Evolutionary conservation across 768 basidiomycete genomes (phyloP).

Genomic region (Obba rivulosa): DNA sequence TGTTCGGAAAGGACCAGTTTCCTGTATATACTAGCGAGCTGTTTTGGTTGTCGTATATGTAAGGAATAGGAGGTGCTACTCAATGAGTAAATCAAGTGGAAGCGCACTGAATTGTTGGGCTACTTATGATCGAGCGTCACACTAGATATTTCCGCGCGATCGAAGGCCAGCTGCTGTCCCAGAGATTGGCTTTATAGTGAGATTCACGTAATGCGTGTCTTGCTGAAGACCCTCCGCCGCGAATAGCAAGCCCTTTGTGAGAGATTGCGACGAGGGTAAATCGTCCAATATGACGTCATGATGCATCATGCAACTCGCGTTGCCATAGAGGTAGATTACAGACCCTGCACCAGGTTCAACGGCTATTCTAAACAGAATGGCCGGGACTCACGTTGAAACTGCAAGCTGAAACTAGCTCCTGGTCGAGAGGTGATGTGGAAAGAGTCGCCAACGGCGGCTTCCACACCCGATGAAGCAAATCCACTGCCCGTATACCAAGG

Average conservation of each 20-base stretch:
- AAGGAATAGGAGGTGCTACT: conserved; percentile 12
- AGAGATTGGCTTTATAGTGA: conserved; percentile 33
- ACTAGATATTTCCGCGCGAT: conserved; percentile 32
- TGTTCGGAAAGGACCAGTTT: conserved; percentile 36
- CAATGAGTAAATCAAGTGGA: too few relatives aligned
- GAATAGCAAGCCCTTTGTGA: conserved; percentile 36
- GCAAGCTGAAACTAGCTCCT: conserved; percentile 20
- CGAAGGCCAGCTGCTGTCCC: conserved; percentile 42
- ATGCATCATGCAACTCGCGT: conserved; percentile 33
- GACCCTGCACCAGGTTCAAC: conserved; percentile 47
- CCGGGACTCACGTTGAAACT: conserved; percentile 20
- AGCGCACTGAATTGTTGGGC: too few relatives aligned
- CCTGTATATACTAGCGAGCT: conserved; percentile 41
- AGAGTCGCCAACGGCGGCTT: conserved; percentile 8
- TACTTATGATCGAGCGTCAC: too few relatives aligned
- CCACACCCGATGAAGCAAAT: conserved; percentile 3
- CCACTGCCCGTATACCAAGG: conserved; percentile 8
- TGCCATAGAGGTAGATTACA: conserved; percentile 55
- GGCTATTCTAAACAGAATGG: too few relatives aligned
- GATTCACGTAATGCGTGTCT: conserved; percentile 46
- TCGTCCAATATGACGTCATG: conserved; percentile 50
- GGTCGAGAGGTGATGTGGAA: conserved; percentile 16
- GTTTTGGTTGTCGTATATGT: conserved; percentile 32
- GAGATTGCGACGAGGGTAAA: not conserved
- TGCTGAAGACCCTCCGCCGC: conserved; percentile 38